Evolutionary conservation across 1,139 yeast species (phyloP).

Genomic region (Geotrichum klebahnii): DNA sequence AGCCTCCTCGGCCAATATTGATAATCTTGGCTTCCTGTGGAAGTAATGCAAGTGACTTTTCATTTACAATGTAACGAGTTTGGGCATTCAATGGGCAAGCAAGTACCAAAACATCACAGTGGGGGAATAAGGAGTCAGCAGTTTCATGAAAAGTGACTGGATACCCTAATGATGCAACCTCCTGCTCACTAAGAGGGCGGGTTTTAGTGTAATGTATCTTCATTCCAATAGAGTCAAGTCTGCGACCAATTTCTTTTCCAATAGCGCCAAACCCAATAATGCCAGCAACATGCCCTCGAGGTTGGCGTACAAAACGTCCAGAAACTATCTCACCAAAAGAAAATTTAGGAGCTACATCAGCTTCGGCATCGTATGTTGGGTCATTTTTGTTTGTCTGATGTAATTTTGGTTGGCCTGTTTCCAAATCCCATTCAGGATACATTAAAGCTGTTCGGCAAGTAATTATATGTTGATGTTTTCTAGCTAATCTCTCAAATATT

Average conservation of each 20-base stretch:
- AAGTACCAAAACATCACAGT: conserved; percentile 56
- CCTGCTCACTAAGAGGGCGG: conserved; percentile 43
- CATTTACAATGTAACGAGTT: conserved; percentile 56
- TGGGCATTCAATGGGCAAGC: conserved; percentile 64
- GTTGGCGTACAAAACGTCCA: conserved; percentile 42
- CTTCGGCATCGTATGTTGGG: conserved; percentile 43
- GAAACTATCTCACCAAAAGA: conserved; percentile 48
- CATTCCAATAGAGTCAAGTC: conserved; percentile 62
- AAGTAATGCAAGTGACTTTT: conserved; percentile 44
- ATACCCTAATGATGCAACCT: conserved; percentile 37
- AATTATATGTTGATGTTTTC: conserved; percentile 44
- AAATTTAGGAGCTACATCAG: conserved; percentile 27
- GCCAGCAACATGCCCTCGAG: conserved; percentile 55
- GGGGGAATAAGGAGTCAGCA: conserved; percentile 41
- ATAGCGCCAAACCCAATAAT: conserved; percentile 78
- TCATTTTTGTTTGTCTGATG: conserved; percentile 20
- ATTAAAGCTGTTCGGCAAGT: conserved; percentile 22
- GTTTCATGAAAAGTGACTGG: conserved; percentile 45
- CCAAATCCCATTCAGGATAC: conserved; percentile 24
- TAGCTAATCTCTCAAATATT: conserved; percentile 47
- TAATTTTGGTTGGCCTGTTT: conserved; percentile 38
- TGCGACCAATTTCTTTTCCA: conserved; percentile 60
- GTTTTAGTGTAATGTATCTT: conserved; percentile 61
- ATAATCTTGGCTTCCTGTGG: conserved; percentile 60
- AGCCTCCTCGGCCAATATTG: conserved; percentile 74